Base-by-base conservation (phyloP, 805 yeast species). In the Kuraishia floccosa region DNA sequence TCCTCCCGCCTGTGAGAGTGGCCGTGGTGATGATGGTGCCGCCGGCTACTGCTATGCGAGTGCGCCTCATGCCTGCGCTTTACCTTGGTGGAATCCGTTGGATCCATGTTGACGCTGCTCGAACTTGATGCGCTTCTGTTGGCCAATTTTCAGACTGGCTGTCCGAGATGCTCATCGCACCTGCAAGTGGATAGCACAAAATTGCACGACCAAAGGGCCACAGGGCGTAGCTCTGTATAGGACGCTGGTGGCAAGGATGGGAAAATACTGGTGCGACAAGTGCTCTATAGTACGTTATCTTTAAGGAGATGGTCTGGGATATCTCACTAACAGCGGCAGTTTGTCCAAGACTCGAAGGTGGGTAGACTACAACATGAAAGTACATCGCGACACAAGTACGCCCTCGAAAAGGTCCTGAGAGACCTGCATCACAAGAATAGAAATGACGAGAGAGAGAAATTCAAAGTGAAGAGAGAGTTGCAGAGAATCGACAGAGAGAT, bases 231-330 rank as follows among this genome's bases (percentile, higher is more conserved):
- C n/a, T n/a, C n/a, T n/a, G n/a, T n/a, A n/a, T n/a, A n/a, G n/a
- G n/a, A n/a, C n/a, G n/a, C n/a, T n/a, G n/a, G n/a, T n/a, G 5
- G 10, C 23, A 20, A 30, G 4, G 12, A 52, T 53, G 56, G 50
- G 47, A 7, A 48, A 38, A 28, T 52, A 50, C 28, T 55, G 61
- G 62, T 56, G 62, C 36, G 53, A 55, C 31, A 41, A 48, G 4
- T 61, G 67, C 36, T 46, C 49, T 16, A 38, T 40, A 12, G 65
- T 60, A 35, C 32, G 58, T 44, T 11, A 5, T n/a, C 7, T 17
- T 13, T 21, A 6, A 7, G 15, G 8, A 25, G 11, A 14, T 6
- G 18, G 6, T 16, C 7, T 5, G 17, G 28, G 15, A 6, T 8
- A 7, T 18, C 7, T 9, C 27, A 20, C 19, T 8, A 7, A 14